Evolutionary conservation across 352 stramenopile species (phyloP), one percentile per base, ranked within the genome.

Genomic region (Phytophthora citrophthora): DNA sequence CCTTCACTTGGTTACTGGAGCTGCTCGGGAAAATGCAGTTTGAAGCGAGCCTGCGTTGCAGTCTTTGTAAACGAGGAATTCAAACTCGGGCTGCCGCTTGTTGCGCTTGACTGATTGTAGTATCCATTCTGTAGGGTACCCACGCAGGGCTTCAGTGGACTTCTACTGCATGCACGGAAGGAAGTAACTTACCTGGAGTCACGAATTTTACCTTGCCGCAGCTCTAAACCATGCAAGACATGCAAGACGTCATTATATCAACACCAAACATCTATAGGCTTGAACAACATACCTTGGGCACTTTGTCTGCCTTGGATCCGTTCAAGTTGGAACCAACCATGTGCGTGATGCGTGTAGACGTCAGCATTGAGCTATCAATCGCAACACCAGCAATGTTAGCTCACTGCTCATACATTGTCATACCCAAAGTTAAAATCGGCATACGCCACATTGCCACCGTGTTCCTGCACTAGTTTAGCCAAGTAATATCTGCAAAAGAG

Each of bases 311-410:
- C 49, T 95, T 95, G 13, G 81, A 82, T 5, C 79, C 78, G 53
- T 77, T 94, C 38, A 95, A 72, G 40, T 93, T 95, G 18, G 53
- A 79, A 8, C 81, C 83, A n/a, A 95, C 72, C 38, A 95, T 93
- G 69, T 95, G 85, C 27, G 87, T 95, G 29, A 91, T 65, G n/a
- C 82, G 72, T 5, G 81, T 83, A 24, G 75, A 47, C 15, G 74
- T 67, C 34, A 81, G 54, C 34, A 55, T 61, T 12, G 70, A 80
- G 3, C 78, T 88, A 56, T 27, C 24, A 50, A 59, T 5, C 20
- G 54, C 5, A 43, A 20, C 20, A 61, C n/a, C 18, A 51, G 10
- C 4, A 36, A 8, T 47, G 24, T 54, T 46, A 59, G 40, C 13
- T 38, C 58, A 36, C 27, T 32, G 27, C 6, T 40, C 9, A 53